Evolutionary conservation across 2,329 filamentous ascomycete species (phyloP), one percentile per base, ranked within the genome.

Genomic region (Apiospora hydei): DNA sequence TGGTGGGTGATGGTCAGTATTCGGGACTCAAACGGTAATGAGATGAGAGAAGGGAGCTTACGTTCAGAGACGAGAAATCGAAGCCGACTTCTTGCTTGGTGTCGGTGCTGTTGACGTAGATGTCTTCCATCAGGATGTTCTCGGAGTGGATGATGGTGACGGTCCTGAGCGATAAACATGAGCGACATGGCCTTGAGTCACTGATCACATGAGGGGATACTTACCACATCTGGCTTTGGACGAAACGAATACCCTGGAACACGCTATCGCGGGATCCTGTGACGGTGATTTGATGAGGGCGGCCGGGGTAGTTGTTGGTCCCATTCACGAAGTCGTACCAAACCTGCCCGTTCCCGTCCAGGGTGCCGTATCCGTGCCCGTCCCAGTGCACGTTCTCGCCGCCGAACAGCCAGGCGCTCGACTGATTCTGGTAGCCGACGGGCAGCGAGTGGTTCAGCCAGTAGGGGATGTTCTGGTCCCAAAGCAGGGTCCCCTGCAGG

Each of bases 181-280:
- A 64, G 57, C 4, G 34, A 10, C 21, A 11, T 1, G 2, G n/a
- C 53, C 18, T 6, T 16, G 16, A n/a, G n/a, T n/a, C n/a, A n/a
- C n/a, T n/a, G n/a, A n/a, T n/a, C n/a, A n/a, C n/a, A n/a, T n/a
- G n/a, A n/a, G n/a, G n/a, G n/a, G n/a, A n/a, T n/a, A 69, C 74
- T 70, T 73, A 75, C 70, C 89, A 91, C 88, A 91, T 90, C 79
- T 90, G 88, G 73, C 85, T 88, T 73, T 88, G 85, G 10, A 90
- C 79, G 73, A 89, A 89, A 2, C 82, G 81, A 21, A 90, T 72
- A 3, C 86, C 83, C 49, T 81, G 79, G 16, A 90, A 81, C 4
- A 85, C 77, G 0, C 85, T 85, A 76, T 89, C 85, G 6, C 79
- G 85, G 4, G 87, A 81, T 3, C 82, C 80, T 24, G 80, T 84